These are phyloP conservation scores for Boletus semigastroideus DNA, from an alignment of 1,284 basidiomycete genomes.

Conservation along the genomic window DNA sequence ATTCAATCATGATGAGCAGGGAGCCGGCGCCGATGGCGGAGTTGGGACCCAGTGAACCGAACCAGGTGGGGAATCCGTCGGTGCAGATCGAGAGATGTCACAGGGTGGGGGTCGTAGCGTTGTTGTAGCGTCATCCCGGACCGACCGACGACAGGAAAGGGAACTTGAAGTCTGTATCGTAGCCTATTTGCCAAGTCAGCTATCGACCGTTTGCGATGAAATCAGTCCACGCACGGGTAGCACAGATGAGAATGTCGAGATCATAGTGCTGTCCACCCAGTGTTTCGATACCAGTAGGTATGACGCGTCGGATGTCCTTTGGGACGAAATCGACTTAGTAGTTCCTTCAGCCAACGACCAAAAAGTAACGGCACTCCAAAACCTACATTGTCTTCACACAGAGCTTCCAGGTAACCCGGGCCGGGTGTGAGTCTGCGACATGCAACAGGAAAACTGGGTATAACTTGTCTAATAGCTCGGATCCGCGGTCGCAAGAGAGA, in stretches of 20 bases:
- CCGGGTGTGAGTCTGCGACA: constrained; percentile 65
- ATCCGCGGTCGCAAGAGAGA: background rate
- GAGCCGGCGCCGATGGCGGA: constrained; percentile 28
- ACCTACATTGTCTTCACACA: constrained; percentile 58
- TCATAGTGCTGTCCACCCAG: constrained; percentile 52
- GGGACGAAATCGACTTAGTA: constrained; percentile 58
- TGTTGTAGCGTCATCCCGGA: constrained; percentile 47
- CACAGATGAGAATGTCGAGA: constrained; percentile 60
- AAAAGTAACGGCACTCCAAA: background rate
- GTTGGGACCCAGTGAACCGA: constrained; percentile 57
- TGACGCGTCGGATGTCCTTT: constrained; percentile 48
- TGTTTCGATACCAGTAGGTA: constrained; percentile 54
- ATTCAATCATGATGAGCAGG: constrained; percentile 51
- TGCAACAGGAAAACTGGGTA: constrained; percentile 57
- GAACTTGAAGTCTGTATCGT: constrained; percentile 51
- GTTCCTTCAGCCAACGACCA: background rate
- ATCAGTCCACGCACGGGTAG: constrained; percentile 41
- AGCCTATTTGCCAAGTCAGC: constrained; percentile 34
- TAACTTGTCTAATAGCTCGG: constrained; percentile 36
- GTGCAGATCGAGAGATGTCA: constrained; percentile 49
- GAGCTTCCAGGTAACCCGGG: constrained; percentile 63
- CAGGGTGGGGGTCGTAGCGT: constrained; percentile 52
- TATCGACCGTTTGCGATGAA: background rate
- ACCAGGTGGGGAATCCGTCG: constrained; percentile 64
- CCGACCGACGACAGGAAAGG: constrained; percentile 54